Evolutionary conservation across 768 basidiomycete genomes (phyloP).

Genomic region (Lentinula raphanica): DNA sequence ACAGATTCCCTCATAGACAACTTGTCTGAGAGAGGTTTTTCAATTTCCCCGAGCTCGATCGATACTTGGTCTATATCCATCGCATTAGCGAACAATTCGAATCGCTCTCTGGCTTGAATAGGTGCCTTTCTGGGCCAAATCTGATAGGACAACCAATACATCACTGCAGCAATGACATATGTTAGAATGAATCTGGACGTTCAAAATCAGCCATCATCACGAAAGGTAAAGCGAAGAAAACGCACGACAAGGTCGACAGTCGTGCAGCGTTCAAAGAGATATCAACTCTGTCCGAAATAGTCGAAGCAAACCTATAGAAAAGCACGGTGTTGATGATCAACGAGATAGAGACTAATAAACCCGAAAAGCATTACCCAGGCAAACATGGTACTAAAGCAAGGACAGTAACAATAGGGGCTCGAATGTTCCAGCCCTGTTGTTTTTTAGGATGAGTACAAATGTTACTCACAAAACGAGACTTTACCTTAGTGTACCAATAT

Average conservation of each 20-base stretch:
- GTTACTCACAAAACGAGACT: not conserved
- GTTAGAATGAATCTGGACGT: constrained; percentile 7
- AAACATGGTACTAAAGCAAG: constrained; percentile 9
- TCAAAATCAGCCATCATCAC: not conserved
- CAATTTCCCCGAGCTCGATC: not conserved
- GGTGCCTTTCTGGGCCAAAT: constrained; percentile 1
- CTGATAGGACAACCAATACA: constrained; percentile 6
- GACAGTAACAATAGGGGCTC: constrained; percentile 8
- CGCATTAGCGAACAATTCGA: constrained; percentile 4
- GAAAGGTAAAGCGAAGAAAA: not conserved
- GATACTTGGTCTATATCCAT: constrained; percentile 5
- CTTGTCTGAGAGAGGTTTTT: not conserved
- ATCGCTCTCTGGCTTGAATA: not conserved
- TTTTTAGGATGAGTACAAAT: not conserved
- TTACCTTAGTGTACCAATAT: constrained; percentile 10
- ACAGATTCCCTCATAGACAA: not conserved
- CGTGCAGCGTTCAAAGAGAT: not conserved
- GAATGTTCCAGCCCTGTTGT: constrained; percentile 10
- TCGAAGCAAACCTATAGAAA: constrained; percentile 4
- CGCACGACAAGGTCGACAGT: constrained; percentile 9
- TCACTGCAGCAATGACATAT: constrained; percentile 6
- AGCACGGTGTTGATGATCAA: not conserved
- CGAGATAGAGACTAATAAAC: not conserved
- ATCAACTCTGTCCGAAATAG: constrained; percentile 3
- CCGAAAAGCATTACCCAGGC: constrained; percentile 4